A percentile compares a stretch with the other conserved stretches of the same genome.
phyloP scores from a whole-genome alignment of 2,329 filamentous ascomycete species.

The Atkinsonella hypoxylon region DNA sequence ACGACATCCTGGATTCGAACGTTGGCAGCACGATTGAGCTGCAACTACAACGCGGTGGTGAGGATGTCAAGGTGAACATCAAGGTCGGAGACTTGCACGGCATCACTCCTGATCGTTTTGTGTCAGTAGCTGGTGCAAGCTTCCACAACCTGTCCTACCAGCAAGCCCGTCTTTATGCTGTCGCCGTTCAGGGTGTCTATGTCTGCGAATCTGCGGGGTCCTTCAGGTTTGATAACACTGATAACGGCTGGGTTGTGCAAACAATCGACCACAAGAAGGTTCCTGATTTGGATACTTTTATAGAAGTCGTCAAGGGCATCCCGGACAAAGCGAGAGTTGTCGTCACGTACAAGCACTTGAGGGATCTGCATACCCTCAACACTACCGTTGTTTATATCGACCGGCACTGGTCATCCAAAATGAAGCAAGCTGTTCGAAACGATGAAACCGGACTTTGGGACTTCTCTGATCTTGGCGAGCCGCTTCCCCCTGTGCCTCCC shows the following conservation, averaged over 20 bases:
- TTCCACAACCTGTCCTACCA: slow-evolving; percentile 98
- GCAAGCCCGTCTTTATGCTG: slow-evolving; percentile 89
- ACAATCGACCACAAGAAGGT: slow-evolving; percentile 87
- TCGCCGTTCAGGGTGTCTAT: slow-evolving; percentile 84
- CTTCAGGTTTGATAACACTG: slow-evolving; percentile 83
- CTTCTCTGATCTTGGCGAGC: slow-evolving; percentile 72
- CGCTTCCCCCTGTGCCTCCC: slow-evolving; percentile 62
- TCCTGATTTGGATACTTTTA: slow-evolving; percentile 75
- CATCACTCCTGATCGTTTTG: slow-evolving; percentile 92
- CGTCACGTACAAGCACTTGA: slow-evolving; percentile 88
- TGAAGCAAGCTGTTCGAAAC: slow-evolving; percentile 85
- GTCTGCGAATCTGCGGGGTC: slow-evolving; percentile 91
- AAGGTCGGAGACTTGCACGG: slow-evolving; percentile 79
- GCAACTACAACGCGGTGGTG: slow-evolving; percentile 76
- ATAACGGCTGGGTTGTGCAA: slow-evolving; percentile 89
- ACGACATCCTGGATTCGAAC: slow-evolving; percentile 81
- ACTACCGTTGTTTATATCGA: slow-evolving; percentile 89
- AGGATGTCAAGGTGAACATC: slow-evolving; percentile 76
- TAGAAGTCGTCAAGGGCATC: slow-evolving; percentile 80
- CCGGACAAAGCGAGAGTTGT: slow-evolving; percentile 77
- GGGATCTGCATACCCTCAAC: slow-evolving; percentile 87
- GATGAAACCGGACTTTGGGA: slow-evolving; percentile 89
- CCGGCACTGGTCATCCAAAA: slow-evolving; percentile 90
- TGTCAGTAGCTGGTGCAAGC: slow-evolving; percentile 83
- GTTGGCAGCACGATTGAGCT: slow-evolving; percentile 71